Conservation (phyloP, 495 filamentous ascomycete species). For the Hypoxylon subgilvum region DNA sequence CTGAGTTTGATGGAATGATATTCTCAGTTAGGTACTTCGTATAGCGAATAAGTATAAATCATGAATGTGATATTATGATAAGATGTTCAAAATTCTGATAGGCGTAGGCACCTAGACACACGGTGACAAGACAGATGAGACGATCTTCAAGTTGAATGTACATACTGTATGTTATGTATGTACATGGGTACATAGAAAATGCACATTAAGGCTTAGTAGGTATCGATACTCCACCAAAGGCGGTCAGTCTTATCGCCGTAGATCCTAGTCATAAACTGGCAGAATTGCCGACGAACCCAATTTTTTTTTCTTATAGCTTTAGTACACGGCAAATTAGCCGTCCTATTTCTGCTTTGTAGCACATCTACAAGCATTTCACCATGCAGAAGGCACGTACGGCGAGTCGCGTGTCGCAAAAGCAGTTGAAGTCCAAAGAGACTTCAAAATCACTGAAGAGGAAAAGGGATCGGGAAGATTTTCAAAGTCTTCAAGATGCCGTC, state of each 20-base stretch:
- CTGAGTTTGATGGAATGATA: no score
- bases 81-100: no score
- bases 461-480: slow-evolving; percentile 60
- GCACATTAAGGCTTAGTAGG: no score
- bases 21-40: no score
- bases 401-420: slow-evolving; percentile 25
- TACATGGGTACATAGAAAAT: no score
- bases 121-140: no score
- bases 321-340: slow-evolving; percentile 5
- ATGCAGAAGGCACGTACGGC: slow-evolving; percentile 23
- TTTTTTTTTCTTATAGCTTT: slow-evolving; percentile 27
- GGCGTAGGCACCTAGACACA: no score
- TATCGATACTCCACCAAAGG: no score
- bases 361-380: slow-evolving; percentile 4
- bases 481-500: slow-evolving; percentile 57
- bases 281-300: slow-evolving; percentile 36
- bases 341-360: neutral
- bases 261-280: slow-evolving; percentile 16
- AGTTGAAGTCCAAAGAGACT: slow-evolving; percentile 42
- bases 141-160: no score
- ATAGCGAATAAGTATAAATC: no score
- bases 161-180: no score
- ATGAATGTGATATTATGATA: no score
- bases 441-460: slow-evolving; percentile 52
- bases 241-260: slow-evolving; percentile 21